A percentile compares a stretch with the other conserved stretches of the same genome.
Conservation (phyloP, 495 filamentous ascomycete genomes). For the Stereocaulon alpinum region DNA sequence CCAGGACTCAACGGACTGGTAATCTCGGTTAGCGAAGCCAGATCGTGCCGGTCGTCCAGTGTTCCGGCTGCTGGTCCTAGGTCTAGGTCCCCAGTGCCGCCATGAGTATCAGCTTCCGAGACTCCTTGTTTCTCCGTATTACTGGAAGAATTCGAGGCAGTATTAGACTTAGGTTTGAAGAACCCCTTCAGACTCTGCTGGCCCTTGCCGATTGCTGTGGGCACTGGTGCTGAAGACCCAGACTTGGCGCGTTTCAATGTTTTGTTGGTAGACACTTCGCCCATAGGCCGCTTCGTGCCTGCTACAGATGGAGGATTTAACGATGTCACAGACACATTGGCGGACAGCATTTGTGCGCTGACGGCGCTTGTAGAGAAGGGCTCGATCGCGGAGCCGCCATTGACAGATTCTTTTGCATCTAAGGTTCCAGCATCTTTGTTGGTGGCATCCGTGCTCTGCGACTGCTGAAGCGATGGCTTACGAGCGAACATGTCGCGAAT, state of each 20-base stretch:
- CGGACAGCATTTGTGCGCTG: background rate
- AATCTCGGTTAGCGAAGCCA: background rate
- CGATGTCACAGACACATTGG: background rate
- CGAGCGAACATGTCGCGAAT: constrained; percentile 87
- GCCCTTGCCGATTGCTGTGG: constrained; percentile 32
- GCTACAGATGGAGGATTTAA: background rate
- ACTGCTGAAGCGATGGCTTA: constrained; percentile 34
- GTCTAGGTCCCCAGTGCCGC: background rate
- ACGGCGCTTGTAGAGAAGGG: background rate
- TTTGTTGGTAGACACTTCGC: constrained; percentile 2
- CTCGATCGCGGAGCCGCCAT: background rate
- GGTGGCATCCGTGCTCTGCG: background rate
- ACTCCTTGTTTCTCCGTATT: background rate
- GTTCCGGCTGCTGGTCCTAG: background rate
- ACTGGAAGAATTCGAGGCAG: background rate
- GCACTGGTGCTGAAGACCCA: constrained; percentile 16
- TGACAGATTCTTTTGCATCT: background rate
- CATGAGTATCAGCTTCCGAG: background rate
- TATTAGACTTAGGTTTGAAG: constrained; percentile 51
- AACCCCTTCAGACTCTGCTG: constrained; percentile 78
- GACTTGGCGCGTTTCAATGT: constrained; percentile 42
- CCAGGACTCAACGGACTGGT: background rate
- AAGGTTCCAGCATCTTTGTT: background rate
- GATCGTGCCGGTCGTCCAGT: background rate
- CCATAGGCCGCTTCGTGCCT: constrained; percentile 12